Base-by-base conservation (phyloP, 2,329 filamentous ascomycete species). In the Cercospora zeae-maydis region DNA sequence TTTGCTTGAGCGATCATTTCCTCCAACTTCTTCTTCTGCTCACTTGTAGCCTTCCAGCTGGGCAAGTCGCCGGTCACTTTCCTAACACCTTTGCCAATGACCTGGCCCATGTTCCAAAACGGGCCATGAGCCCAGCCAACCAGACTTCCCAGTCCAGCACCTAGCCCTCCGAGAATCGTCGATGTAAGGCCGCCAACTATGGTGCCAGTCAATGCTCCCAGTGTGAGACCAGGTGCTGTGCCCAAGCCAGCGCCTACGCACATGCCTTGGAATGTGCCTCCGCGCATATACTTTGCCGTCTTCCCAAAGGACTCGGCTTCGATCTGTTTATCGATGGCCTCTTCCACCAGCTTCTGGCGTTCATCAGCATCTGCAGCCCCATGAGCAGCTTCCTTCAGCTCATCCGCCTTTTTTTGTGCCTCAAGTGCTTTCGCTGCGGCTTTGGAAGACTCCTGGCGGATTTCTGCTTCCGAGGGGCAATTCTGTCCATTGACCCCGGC, bases 241-340 rank as follows among this genome's bases (percentile, higher is more conserved):
- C 73, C 73, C n/a, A 74, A 54, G 0, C 72, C 73, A n/a, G 67
- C 62, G 4, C 73, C 73, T 1, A 70, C 70, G 7, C 65, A 63
- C 57, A 74, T 65, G 45, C 73, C 73, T 63, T 75, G 73, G 36
- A 73, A 71, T 1, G 71, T 65, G 19, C 72, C 72, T 24, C 69
- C 66, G 21, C 65, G 55, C 31, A 74, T 64, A 51, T 72, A 74
- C 56, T 72, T 74, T 13, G 73, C 73, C 2, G 70, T 70, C 64
- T 75, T 75, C 14, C 73, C 73, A 27, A 72, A 73, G 0, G 70
- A 70, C 51, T 74, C 72, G 33, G 73, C 70, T 33, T 69, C 69
- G 34, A 73, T 64, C 34, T 72, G 61, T 52, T 71, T 69, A 47
- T 72, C 63, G 7, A 75, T 60, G 14, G 72, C 70, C 58, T 73